Base-by-base conservation (phyloP, 306 rosid species). In the Quercus agrifolia region DNA sequence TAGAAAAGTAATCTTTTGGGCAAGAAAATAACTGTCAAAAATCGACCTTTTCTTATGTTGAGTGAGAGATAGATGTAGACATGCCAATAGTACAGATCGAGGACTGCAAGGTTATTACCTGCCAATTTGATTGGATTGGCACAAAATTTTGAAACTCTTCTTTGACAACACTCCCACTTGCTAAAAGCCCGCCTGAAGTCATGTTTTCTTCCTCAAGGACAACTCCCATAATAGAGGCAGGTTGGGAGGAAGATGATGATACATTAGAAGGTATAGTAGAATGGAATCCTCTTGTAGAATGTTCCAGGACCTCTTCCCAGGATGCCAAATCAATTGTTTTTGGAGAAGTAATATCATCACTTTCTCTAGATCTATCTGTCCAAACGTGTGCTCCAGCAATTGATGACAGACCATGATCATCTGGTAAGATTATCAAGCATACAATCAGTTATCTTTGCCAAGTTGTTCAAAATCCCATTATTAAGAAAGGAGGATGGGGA, bases 241-340 rank as follows among this genome's bases (percentile, higher is more conserved):
- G 70, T 59, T 88, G 85, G 77, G 78, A 66, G 55, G 90, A 61
- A 77, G 91, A 75, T 58, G 79, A 67, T 75, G 92, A 79, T 75
- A 67, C 82, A 83, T 70, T 79, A 85, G 96, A 87, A 82, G 90
- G 89, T 82, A 82, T 87, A 56, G 73, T 41, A 33, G 70, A 33
- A 23, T 67, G 78, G 75, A 81, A 83, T 73, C 86, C 91, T 6
- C 76, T 67, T 28, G 86, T 18, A 83, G 79, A 64, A 63, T 88
- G 91, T 77, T 87, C 90, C 78, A 90, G 75, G 79, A 86, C 88
- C 68, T 75, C 84, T 80, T 79, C 92, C 98, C 98, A 93, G 25
- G 97, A 82, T 46, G 88, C 79, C 79, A 82, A 19, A 78, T 78
- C 91, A 72, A 88, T 85, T 69, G 85, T 69, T 80, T 80, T 85